phyloP scores from a whole-genome alignment of 1,139 yeast genomes.

The Yamadazyma dendronema region DNA sequence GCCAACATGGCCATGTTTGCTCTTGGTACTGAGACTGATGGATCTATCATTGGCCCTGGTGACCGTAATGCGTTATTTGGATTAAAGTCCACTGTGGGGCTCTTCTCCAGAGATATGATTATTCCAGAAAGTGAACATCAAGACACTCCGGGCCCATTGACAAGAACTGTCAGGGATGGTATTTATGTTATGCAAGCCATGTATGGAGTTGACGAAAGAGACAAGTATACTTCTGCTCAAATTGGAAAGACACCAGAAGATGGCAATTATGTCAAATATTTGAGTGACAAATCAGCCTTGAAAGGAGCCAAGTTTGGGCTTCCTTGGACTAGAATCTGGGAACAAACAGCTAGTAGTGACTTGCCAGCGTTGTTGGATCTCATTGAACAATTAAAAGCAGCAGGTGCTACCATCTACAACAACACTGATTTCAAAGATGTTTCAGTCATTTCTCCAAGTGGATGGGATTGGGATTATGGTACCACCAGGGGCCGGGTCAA shows the following conservation, averaged over 20 bases:
- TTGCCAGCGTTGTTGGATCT: constrained; percentile 12
- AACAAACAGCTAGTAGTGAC: constrained; percentile 10
- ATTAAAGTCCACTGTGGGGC: too few relatives aligned
- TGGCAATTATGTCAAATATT: constrained; percentile 19
- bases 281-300: constrained; percentile 17
- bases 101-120: too few relatives aligned
- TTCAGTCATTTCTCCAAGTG: constrained; percentile 20
- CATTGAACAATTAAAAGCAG: constrained; percentile 14
- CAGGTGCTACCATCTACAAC: constrained; percentile 21
- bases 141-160: too few relatives aligned
- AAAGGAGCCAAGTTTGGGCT: constrained; percentile 23
- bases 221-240: too few relatives aligned
- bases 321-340: constrained; percentile 23
- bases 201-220: too few relatives aligned
- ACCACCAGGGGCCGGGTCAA: constrained; percentile 9
- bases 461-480: constrained; percentile 24
- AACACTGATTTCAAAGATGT: constrained; percentile 20
- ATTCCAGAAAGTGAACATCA: too few relatives aligned
- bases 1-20: too few relatives aligned
- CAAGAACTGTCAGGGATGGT: too few relatives aligned
- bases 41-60: too few relatives aligned
- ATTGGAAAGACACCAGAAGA: constrained; percentile 21
- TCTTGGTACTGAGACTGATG: too few relatives aligned
- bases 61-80: too few relatives aligned
- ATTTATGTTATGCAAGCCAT: too few relatives aligned